phyloP scores from a whole-genome alignment of 1,284 basidiomycete species.

The Rhodotorula sp. region DNA sequence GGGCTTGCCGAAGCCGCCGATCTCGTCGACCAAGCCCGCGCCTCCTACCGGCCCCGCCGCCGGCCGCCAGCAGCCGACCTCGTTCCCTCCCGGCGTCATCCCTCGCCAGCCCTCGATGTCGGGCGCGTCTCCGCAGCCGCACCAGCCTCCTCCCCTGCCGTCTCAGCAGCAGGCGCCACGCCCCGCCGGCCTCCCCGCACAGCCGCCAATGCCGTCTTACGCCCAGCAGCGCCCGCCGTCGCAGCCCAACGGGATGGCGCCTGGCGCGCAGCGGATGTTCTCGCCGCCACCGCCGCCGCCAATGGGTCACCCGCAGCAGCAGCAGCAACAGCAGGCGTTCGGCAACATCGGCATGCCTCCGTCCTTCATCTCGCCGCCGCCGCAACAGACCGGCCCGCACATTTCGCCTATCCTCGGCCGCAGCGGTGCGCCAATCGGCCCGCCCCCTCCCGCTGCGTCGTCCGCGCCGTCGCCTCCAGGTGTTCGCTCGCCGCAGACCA shows the following conservation, averaged over 20 bases:
- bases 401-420: conserved; percentile 20
- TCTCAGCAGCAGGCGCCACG: conserved; percentile 26
- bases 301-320: conserved; percentile 24
- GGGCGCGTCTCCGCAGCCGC: not conserved
- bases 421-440: not conserved
- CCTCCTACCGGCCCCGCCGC: conserved; percentile 1
- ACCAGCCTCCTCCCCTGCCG: conserved; percentile 6
- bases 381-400: conserved; percentile 16
- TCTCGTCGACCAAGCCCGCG: conserved; percentile 7
- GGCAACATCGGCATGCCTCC: conserved; percentile 25
- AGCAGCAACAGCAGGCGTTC: conserved; percentile 23
- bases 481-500: conserved; percentile 14
- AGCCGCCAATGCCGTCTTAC: conserved; percentile 28
- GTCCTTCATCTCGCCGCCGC: conserved; percentile 24
- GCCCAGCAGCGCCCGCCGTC: conserved; percentile 27
- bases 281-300: conserved; percentile 35
- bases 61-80: conserved; percentile 7
- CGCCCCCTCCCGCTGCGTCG: not conserved
- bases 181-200: conserved; percentile 14
- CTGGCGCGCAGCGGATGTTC: conserved; percentile 31
- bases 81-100: conserved; percentile 29
- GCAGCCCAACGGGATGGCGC: conserved; percentile 26
- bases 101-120: conserved; percentile 36
- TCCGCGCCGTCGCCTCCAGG: not conserved
- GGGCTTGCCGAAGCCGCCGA: conserved; percentile 38